Evolutionary conservation across 2,329 filamentous ascomycete species (phyloP), one percentile per base, ranked within the genome.

Genomic region (Emergomyces pasteurianus): DNA sequence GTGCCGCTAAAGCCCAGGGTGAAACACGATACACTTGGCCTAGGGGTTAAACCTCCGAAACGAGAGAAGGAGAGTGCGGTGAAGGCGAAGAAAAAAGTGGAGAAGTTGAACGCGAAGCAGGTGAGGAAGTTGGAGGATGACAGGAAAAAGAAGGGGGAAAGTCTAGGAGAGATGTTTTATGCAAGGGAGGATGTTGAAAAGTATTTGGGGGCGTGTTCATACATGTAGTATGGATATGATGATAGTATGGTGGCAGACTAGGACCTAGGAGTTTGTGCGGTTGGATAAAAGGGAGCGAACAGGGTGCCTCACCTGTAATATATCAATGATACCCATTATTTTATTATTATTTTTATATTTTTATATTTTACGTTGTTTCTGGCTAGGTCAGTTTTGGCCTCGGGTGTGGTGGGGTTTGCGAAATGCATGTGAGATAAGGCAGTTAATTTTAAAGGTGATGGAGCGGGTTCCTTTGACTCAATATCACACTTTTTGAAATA

Each of bases 21-120:
- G 60, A 96, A 96, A 74, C 81, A 86, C 50, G 84, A 92, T 69
- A 90, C 82, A 3, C 76, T 88, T 8, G 92, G 92, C 0, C 73
- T 96, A 31, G 90, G 91, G 0, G 78, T 80, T 49, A 69, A 71
- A 60, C 63, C 60, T 42, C 55, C 64, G 16, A 52, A 60, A 54
- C 36, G 49, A 3, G 52, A n/a, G 47, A 73, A 72, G 61, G 65
- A 71, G 60, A 67, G 67, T 52, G 67, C 66, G 42, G 66, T 65
- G 55, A 78, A 10, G 26, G 63, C 75, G 52, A 68, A 73, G 65
- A 72, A 69, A 63, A 69, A 72, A 64, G 65, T 56, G 53, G 56
- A 61, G 28, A 60, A 53, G 67, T 72, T 90, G 62, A 86, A 87
- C 72, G 86, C 87, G n/a, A 89, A 86, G 67, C 83, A 88, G 72